Evolutionary conservation across 2,329 filamentous ascomycete genomes (phyloP).

Genomic region (Diaporthe sp.): DNA sequence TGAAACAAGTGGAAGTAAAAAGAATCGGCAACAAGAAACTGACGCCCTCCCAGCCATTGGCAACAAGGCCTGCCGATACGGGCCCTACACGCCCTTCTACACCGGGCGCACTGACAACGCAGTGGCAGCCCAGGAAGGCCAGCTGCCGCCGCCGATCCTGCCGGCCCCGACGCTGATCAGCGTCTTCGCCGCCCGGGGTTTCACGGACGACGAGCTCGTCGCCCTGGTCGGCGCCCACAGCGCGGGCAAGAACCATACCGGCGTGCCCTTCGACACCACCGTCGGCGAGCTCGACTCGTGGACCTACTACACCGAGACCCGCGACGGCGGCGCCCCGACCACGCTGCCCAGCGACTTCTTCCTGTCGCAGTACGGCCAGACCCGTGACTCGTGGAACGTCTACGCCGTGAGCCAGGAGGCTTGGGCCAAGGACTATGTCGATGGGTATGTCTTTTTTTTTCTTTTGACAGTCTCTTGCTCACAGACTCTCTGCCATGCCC

Average conservation of each 20-base stretch:
- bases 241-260: conserved; percentile 45
- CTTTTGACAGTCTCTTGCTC: neutral
- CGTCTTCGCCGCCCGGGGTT: conserved; percentile 46
- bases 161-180: conserved; percentile 43
- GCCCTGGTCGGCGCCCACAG: conserved; percentile 49
- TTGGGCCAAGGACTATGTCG: conserved; percentile 47
- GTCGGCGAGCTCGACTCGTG: conserved; percentile 44
- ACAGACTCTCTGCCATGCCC: neutral
- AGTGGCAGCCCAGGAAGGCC: conserved; percentile 42
- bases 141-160: conserved; percentile 43
- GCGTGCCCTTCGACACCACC: conserved; percentile 46
- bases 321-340: conserved; percentile 44
- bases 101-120: conserved; percentile 47
- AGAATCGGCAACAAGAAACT: neutral
- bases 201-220: conserved; percentile 46
- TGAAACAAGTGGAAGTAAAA: neutral
- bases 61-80: conserved; percentile 45
- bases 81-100: conserved; percentile 46
- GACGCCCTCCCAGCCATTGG: conserved; percentile 45
- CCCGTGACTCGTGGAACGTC: conserved; percentile 45
- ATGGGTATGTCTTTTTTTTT: conserved; percentile 48
- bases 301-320: conserved; percentile 48
- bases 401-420: conserved; percentile 44
- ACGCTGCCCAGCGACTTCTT: conserved; percentile 47
- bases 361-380: conserved; percentile 46